Conservation (phyloP, 2,329 filamentous ascomycete genomes). For the Emmonsiellopsis sp. region DNA sequence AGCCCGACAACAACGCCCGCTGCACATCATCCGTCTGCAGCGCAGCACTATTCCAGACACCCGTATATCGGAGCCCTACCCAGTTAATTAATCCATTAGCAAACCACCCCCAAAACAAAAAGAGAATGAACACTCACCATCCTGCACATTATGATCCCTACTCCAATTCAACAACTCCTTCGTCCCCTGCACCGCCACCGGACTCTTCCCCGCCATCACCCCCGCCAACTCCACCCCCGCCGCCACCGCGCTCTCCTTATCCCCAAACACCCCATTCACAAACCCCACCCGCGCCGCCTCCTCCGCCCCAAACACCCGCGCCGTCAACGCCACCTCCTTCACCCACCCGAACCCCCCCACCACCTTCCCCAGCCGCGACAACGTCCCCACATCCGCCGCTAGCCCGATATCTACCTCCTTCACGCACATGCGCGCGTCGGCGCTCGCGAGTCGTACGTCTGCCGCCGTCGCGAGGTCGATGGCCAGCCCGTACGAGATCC, state of each 20-base stretch:
- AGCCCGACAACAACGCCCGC: conserved; percentile 62
- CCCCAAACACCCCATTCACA: conserved; percentile 30
- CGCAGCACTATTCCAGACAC: conserved; percentile 77
- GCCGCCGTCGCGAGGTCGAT: conserved; percentile 50
- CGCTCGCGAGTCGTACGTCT: conserved; percentile 33
- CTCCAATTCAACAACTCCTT: conserved; percentile 80
- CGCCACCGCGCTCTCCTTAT: conserved; percentile 53
- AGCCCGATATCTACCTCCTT: conserved; percentile 43
- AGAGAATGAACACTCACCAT: conserved; percentile 46
- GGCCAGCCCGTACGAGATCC: conserved; percentile 65
- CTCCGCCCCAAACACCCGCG: conserved; percentile 33
- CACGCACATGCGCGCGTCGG: conserved; percentile 30
- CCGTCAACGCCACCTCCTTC: conserved; percentile 39
- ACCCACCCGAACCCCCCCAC: conserved; percentile 38
- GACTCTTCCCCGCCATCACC: conserved; percentile 69
- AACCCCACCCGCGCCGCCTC: conserved; percentile 37
- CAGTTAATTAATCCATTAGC: neutral
- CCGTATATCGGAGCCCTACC: conserved; percentile 66
- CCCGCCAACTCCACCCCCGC: conserved; percentile 55
- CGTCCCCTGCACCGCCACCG: conserved; percentile 76
- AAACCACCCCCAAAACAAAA: neutral
- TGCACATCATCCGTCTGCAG: conserved; percentile 72
- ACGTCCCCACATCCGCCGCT: conserved; percentile 39
- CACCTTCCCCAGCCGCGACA: conserved; percentile 38
- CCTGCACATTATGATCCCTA: conserved; percentile 65